These are phyloP conservation scores for Eucommia ulmoides DNA, from an alignment of 257 asterid species.

Conservation along the genomic window DNA sequence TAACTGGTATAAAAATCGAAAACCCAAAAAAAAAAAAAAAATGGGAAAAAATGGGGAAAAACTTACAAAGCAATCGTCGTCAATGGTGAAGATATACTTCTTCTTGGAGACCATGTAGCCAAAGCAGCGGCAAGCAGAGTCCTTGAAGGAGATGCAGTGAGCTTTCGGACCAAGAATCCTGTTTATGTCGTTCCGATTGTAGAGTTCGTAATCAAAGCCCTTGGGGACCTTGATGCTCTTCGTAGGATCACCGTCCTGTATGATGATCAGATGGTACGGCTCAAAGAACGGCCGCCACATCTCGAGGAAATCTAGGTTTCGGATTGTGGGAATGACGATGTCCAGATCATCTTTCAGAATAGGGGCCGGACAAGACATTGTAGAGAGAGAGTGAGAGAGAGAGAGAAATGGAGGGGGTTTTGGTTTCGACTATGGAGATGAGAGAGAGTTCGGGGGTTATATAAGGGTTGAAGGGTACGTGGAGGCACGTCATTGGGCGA, in stretches of 20 bases:
- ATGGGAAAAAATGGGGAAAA: too few species aligned
- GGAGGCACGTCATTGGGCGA: constrained; percentile 17
- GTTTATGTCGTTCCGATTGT: constrained; percentile 77
- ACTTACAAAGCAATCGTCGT: constrained; percentile 95
- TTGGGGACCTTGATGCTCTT: constrained; percentile 71
- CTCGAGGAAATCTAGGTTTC: constrained; percentile 80
- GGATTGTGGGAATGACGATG: constrained; percentile 81
- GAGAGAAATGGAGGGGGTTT: not conserved
- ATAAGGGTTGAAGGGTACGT: constrained; percentile 9
- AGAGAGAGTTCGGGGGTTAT: constrained; percentile 4
- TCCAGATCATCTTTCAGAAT: constrained; percentile 72
- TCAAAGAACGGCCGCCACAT: constrained; percentile 91
- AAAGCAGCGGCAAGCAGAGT: constrained; percentile 92
- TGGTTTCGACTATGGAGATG: not conserved
- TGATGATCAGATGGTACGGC: too few species aligned
- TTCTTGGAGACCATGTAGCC: constrained; percentile 90
- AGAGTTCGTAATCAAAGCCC: constrained; percentile 70
- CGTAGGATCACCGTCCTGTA: constrained; percentile 88
- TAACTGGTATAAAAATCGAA: not conserved
- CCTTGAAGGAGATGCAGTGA: constrained; percentile 86
- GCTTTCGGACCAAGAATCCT: constrained; percentile 70
- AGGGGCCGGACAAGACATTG: constrained; percentile 41
- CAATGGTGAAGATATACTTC: constrained; percentile 92
- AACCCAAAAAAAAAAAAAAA: not conserved
- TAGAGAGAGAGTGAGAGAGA: constrained; percentile 1